Conservation (phyloP, 352 stramenopile genomes). For the Pythium aquatile region DNA sequence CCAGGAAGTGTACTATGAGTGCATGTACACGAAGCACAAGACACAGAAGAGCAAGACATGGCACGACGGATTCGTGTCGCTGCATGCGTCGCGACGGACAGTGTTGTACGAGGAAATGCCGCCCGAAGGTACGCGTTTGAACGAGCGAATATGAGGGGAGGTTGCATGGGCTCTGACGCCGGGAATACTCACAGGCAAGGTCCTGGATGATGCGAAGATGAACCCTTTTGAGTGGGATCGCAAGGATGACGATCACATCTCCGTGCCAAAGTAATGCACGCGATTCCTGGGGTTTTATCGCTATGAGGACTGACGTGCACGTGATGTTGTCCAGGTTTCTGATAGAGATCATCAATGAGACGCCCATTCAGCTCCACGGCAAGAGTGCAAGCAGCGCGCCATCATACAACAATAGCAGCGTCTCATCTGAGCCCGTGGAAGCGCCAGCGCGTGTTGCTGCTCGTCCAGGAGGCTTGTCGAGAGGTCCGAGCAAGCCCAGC, state of each 20-base stretch:
- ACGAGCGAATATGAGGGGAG: background rate
- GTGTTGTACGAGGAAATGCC: constrained; percentile 60
- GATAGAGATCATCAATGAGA: constrained; percentile 69
- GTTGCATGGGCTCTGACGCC: constrained; percentile 5
- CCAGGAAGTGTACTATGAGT: constrained; percentile 58
- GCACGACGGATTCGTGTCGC: constrained; percentile 71
- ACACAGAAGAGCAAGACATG: constrained; percentile 83
- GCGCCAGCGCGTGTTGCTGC: constrained; percentile 12
- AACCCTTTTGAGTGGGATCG: constrained; percentile 48
- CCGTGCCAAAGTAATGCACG: constrained; percentile 44
- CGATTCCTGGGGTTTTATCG: background rate
- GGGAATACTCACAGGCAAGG: constrained; percentile 29
- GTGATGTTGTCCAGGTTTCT: constrained; percentile 43
- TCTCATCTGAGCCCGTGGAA: constrained; percentile 11
- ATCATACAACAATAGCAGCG: background rate
- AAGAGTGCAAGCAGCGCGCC: constrained; percentile 2
- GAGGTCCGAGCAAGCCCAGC: constrained; percentile 8
- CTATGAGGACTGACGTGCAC: background rate
- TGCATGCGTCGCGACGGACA: constrained; percentile 51
- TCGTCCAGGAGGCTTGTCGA: constrained; percentile 17
- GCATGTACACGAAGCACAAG: constrained; percentile 89
- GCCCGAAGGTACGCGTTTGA: constrained; percentile 28
- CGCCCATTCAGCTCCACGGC: constrained; percentile 31
- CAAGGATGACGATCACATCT: constrained; percentile 63
- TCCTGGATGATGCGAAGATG: constrained; percentile 62